phyloP scores from a whole-genome alignment of 2,329 filamentous ascomycete species.

The Biscogniauxia marginata region DNA sequence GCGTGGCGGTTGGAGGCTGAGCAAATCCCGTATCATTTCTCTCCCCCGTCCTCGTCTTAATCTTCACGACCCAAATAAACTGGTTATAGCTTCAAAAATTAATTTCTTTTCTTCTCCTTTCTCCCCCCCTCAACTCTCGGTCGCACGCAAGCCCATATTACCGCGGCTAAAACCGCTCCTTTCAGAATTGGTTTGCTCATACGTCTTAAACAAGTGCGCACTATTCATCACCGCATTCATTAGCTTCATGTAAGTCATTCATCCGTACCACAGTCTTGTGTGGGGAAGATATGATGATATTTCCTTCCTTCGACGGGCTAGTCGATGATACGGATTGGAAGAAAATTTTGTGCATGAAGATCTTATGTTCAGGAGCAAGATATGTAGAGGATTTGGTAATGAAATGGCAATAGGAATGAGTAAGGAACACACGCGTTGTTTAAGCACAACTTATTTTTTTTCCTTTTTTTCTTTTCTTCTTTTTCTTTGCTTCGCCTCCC shows the following conservation, averaged over 20 bases:
- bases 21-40: neutral
- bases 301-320: neutral
- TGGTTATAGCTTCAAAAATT: neutral
- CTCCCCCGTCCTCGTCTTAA: neutral
- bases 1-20: neutral
- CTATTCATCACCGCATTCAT: neutral
- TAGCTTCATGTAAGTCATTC: conserved; percentile 6
- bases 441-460: conserved; percentile 1
- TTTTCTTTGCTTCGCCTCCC: neutral
- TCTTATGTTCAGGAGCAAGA: neutral
- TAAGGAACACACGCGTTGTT: neutral
- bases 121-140: neutral
- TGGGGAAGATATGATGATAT: neutral
- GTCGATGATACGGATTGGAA: neutral
- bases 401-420: neutral
- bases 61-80: neutral
- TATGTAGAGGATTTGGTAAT: neutral
- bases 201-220: neutral
- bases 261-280: neutral
- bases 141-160: neutral
- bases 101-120: neutral
- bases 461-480: conserved; percentile 9
- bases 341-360: conserved; percentile 9
- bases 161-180: no score
- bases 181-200: no score